Evolutionary conservation across 106 monocot genomes (phyloP).

Genomic region (Allium fistulosum): DNA sequence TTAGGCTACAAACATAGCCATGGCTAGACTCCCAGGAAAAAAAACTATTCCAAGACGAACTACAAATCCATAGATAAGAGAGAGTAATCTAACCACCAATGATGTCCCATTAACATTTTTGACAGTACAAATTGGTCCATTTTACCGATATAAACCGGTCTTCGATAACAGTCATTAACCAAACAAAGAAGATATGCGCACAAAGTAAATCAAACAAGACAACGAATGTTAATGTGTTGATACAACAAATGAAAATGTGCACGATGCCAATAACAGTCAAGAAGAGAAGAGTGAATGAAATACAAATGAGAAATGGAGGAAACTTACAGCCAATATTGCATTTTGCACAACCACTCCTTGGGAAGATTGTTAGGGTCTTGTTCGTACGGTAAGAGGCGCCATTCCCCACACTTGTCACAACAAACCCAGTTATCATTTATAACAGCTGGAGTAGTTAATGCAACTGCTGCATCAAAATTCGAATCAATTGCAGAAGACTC

Average conservation of each 20-base stretch:
- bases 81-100: too few species aligned
- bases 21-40: too few species aligned
- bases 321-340: conserved; percentile 77
- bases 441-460: conserved; percentile 26
- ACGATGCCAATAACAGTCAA: not conserved
- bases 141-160: not conserved
- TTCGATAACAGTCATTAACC: not conserved
- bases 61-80: too few species aligned
- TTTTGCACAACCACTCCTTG: conserved; percentile 58
- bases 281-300: not conserved
- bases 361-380: conserved; percentile 43
- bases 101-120: too few species aligned
- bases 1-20: too few species aligned
- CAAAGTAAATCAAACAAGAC: not conserved
- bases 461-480: conserved; percentile 17
- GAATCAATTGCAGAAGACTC: conserved; percentile 16
- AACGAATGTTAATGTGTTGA: not conserved
- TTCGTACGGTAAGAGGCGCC: conserved; percentile 67
- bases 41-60: too few species aligned
- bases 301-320: not conserved
- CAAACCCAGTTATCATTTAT: conserved; percentile 66
- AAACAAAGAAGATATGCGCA: too few species aligned
- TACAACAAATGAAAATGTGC: not conserved
- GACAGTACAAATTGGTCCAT: not conserved
- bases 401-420: conserved; percentile 60